phyloP scores from a whole-genome alignment of 2,329 filamentous ascomycete genomes.

The Trichoderma pleuroti region DNA sequence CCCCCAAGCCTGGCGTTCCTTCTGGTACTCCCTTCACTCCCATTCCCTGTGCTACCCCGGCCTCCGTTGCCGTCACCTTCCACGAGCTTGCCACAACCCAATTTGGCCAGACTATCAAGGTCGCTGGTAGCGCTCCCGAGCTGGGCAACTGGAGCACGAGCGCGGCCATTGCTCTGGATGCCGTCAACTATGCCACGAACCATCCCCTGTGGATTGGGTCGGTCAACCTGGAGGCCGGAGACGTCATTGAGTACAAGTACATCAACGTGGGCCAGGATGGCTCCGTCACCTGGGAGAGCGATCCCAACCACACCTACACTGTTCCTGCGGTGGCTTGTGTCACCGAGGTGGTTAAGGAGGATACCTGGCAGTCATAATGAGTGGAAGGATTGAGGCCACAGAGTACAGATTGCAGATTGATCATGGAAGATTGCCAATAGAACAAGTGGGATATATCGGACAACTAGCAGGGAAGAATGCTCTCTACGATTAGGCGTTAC shows the following conservation, averaged over 20 bases:
- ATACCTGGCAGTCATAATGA: slow-evolving; percentile 30
- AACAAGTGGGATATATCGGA: neutral
- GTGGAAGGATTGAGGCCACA: neutral
- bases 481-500: neutral
- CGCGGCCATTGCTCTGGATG: slow-evolving; percentile 54
- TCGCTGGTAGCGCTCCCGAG: slow-evolving; percentile 56
- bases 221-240: slow-evolving; percentile 53
- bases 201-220: slow-evolving; percentile 61
- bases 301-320: slow-evolving; percentile 45
- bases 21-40: slow-evolving; percentile 31
- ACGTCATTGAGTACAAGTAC: slow-evolving; percentile 61
- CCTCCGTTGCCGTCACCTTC: slow-evolving; percentile 60
- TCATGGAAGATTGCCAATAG: neutral
- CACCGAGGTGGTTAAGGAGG: slow-evolving; percentile 27
- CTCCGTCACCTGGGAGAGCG: slow-evolving; percentile 60
- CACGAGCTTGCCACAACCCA: slow-evolving; percentile 53
- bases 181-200: slow-evolving; percentile 53
- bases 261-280: slow-evolving; percentile 56
- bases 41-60: slow-evolving; percentile 37
- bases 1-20: slow-evolving; percentile 36
- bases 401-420: neutral
- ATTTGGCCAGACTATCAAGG: slow-evolving; percentile 62
- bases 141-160: slow-evolving; percentile 61
- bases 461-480: neutral
- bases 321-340: slow-evolving; percentile 32